A percentile compares a stretch with the other conserved stretches of the same genome.
Evolutionary conservation across 2,329 filamentous ascomycete species (phyloP).

Genomic region (Botrytis pseudocinerea): DNA sequence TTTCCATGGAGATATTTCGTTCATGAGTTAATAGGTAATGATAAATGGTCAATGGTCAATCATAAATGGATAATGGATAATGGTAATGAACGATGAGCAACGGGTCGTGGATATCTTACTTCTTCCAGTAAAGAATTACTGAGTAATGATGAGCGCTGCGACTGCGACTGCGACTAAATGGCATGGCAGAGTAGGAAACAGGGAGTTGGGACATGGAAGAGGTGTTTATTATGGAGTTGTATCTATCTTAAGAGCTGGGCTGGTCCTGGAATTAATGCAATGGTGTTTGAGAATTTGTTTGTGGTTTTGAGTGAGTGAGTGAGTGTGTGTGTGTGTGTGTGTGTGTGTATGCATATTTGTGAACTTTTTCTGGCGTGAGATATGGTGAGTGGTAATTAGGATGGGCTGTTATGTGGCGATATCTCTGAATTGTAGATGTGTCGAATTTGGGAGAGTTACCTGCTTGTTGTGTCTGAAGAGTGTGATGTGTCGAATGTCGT

Average conservation of each 20-base stretch:
- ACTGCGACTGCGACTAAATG: too few species aligned
- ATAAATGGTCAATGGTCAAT: background rate
- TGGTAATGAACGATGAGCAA: background rate
- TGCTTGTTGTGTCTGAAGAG: too few species aligned
- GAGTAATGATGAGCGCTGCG: background rate
- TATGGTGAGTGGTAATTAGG: background rate
- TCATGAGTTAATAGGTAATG: background rate
- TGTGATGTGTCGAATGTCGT: too few species aligned
- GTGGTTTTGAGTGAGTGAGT: too few species aligned
- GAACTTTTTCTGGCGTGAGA: too few species aligned
- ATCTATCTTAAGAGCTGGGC: slow-evolving; percentile 13
- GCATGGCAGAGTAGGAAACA: background rate
- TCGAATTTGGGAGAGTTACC: background rate
- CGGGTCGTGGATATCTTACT: background rate
- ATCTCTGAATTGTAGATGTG: background rate
- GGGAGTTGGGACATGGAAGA: background rate
- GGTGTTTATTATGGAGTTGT: background rate
- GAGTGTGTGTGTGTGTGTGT: background rate
- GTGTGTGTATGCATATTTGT: background rate
- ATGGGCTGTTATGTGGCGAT: background rate
- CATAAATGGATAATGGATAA: background rate
- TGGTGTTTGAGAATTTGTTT: background rate
- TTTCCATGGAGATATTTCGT: background rate
- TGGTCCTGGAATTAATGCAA: slow-evolving; percentile 6
- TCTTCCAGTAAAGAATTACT: background rate